Evolutionary conservation across 495 filamentous ascomycete species (phyloP).

Genomic region (Parachaetomium inaequale): DNA sequence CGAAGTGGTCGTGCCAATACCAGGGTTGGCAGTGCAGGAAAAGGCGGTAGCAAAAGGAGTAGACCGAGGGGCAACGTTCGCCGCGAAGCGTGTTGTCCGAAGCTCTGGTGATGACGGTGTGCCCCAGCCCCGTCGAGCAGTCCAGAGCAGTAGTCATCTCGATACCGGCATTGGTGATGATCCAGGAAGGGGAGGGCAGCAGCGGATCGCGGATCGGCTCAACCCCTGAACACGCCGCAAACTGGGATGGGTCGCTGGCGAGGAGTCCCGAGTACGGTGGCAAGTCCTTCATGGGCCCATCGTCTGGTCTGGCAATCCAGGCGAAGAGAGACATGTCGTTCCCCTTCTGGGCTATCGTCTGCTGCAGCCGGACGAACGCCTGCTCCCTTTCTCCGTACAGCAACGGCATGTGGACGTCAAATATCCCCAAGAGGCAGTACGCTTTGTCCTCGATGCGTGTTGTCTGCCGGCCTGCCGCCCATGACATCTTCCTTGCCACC

Average conservation of each 20-base stretch:
- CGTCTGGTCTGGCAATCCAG: constrained; percentile 18
- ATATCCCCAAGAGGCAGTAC: constrained; percentile 24
- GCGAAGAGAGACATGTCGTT: constrained; percentile 21
- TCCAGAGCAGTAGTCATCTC: background rate
- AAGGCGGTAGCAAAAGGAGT: background rate
- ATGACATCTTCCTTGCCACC: constrained; percentile 20
- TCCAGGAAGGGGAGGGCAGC: constrained; percentile 4
- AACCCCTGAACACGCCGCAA: background rate
- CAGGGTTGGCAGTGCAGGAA: constrained; percentile 4
- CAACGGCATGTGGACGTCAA: constrained; percentile 21
- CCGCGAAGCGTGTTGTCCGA: background rate
- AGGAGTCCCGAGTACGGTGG: background rate
- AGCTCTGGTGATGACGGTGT: background rate
- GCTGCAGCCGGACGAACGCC: constrained; percentile 23
- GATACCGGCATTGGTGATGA: constrained; percentile 1
- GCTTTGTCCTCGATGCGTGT: constrained; percentile 21
- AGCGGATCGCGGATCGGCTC: background rate
- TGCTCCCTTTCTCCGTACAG: constrained; percentile 22
- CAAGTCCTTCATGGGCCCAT: too few relatives aligned
- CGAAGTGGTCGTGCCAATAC: too few relatives aligned
- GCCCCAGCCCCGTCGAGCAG: background rate
- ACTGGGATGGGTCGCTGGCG: background rate
- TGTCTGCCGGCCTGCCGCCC: constrained; percentile 20
- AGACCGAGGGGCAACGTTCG: background rate
- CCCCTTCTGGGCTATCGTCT: constrained; percentile 13